phyloP scores from a whole-genome alignment of 148 eudicot genomes.

The Mesembryanthemum crystallinum region DNA sequence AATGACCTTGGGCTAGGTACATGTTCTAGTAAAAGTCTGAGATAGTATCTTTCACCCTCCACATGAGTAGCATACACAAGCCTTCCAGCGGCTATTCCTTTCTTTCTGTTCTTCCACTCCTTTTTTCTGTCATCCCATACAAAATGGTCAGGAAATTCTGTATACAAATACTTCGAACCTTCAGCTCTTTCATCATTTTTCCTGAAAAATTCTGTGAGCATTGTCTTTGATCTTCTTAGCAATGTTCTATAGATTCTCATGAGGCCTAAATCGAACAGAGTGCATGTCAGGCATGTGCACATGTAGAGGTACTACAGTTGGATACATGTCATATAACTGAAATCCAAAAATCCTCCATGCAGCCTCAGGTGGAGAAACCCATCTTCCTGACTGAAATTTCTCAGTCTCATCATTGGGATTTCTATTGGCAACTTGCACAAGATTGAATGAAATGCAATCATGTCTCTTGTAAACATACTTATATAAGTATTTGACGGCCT shows the following conservation, averaged over 20 bases:
- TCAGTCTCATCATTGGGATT: constrained; percentile 11
- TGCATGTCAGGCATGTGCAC: neutral
- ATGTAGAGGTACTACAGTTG: neutral
- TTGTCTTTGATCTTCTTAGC: neutral
- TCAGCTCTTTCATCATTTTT: neutral
- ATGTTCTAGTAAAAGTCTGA: neutral
- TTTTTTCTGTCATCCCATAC: neutral
- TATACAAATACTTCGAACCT: neutral
- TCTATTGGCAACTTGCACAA: neutral
- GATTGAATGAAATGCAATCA: constrained; percentile 1
- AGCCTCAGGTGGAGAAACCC: constrained; percentile 24
- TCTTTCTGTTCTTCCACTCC: neutral
- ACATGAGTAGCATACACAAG: neutral
- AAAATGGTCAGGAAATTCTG: neutral
- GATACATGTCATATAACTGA: neutral
- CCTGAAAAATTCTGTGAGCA: neutral
- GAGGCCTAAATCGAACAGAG: neutral
- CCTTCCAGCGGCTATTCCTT: neutral
- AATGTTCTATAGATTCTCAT: neutral
- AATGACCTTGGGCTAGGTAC: neutral
- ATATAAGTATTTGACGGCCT: constrained; percentile 19
- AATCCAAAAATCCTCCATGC: constrained; percentile 5
- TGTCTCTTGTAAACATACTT: constrained; percentile 28
- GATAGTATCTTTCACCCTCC: neutral
- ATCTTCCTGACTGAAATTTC: constrained; percentile 3